Evolutionary conservation across 805 yeast genomes (phyloP).

Genomic region (Maudiozyma pseudohumilis): DNA sequence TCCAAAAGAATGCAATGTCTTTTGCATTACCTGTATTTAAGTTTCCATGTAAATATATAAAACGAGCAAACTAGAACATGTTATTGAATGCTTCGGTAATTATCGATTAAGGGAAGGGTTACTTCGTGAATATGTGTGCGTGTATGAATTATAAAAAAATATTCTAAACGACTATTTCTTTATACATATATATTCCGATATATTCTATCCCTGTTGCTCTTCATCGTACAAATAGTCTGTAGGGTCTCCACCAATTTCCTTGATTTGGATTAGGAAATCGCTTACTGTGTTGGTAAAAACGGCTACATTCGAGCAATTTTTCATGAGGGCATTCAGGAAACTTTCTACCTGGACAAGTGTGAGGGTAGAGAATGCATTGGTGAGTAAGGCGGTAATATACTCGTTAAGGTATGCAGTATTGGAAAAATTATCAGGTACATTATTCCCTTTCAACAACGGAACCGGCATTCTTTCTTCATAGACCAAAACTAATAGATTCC

Average conservation of each 20-base stretch:
- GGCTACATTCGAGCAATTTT: slow-evolving; percentile 53
- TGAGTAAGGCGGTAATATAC: slow-evolving; percentile 63
- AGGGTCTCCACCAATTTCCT: slow-evolving; percentile 86
- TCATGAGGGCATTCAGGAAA: slow-evolving; percentile 64
- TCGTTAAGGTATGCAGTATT: slow-evolving; percentile 67
- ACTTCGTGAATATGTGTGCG: no score
- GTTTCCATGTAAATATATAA: slow-evolving; percentile 1
- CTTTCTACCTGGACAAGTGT: slow-evolving; percentile 66
- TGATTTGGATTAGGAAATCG: slow-evolving; percentile 89
- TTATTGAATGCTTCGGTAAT: no score
- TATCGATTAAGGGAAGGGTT: no score
- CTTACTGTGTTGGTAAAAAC: slow-evolving; percentile 73
- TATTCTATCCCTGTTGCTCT: slow-evolving; percentile 66
- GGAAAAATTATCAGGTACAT: slow-evolving; percentile 64
- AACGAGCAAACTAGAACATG: neutral
- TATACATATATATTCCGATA: slow-evolving; percentile 42
- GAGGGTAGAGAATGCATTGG: slow-evolving; percentile 77
- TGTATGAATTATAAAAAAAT: neutral
- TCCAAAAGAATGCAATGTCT: no score
- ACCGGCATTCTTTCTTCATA: slow-evolving; percentile 56
- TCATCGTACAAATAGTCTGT: slow-evolving; percentile 88
- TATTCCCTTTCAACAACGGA: slow-evolving; percentile 63
- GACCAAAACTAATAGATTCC: slow-evolving; percentile 68
- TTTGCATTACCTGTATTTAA: neutral
- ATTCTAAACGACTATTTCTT: neutral